Evolutionary conservation across 352 stramenopile genomes (phyloP), one percentile per base, ranked within the genome.

Genomic region (Phytophthora pluvialis): DNA sequence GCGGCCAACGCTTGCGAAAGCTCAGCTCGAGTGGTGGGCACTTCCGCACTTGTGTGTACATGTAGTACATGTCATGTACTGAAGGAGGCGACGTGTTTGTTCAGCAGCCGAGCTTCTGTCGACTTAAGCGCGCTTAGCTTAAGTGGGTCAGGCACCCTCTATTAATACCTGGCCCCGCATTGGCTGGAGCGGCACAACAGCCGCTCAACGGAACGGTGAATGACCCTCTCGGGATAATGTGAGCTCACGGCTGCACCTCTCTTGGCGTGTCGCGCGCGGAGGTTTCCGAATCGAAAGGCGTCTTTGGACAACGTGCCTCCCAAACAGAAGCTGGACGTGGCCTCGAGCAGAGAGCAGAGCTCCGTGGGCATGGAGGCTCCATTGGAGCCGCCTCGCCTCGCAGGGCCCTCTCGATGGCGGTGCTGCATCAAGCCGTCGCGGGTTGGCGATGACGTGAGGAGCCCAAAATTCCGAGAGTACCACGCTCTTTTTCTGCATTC

Each of bases 51-150:
- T 33, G 13, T 36, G 44, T 10, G 44, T 21, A 47, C 25, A 48
- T 32, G 8, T 33, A n/a, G n/a, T n/a, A n/a, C n/a, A n/a, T 48
- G 21, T 10, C 13, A 11, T 13, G 9, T 3, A 49, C 21, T 25
- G 28, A 33, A 48, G 4, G 11, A 26, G 13, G n/a, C 39, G 12
- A 26, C 21, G 42, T 5, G 21, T 48, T 40, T 40, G 3, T 21
- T 8, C 36, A 21, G n/a, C 43, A 45, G 38, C 38, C n/a, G 2
- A 13, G 40, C 11, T 16, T 8, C 18, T n/a, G 16, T 18, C 36
- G 39, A 59, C 26, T 59, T 49, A 59, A 59, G 51, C 51, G 51
- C 25, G 51, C 51, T 59, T 59, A 39, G 2, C 11, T 43, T n/a
- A n/a, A n/a, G n/a, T n/a, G n/a, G n/a, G 39, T 39, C 25, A 59